phyloP scores from a whole-genome alignment of 257 asterid species.

The Coffea canephora region DNA sequence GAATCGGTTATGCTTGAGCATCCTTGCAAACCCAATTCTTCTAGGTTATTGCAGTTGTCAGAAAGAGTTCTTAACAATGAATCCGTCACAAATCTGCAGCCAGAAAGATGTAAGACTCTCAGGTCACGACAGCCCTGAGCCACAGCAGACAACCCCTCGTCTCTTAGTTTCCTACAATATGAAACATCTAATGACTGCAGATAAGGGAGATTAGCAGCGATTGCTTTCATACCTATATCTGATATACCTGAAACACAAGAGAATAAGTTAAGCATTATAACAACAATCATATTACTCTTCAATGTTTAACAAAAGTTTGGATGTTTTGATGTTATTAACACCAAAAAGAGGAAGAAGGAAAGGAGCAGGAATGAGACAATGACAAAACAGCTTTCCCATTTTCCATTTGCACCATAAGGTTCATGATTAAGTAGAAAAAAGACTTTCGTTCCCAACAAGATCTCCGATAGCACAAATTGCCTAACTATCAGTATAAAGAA shows the following conservation, averaged over 20 bases:
- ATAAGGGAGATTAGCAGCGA: constrained; percentile 61
- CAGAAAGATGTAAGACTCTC: constrained; percentile 58
- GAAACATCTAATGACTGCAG: constrained; percentile 79
- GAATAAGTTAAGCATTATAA: not conserved
- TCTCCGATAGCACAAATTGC: not conserved
- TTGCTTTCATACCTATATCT: constrained; percentile 64
- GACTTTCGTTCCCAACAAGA: not conserved
- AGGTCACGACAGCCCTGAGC: constrained; percentile 67
- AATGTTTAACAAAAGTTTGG: not conserved
- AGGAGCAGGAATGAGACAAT: not conserved
- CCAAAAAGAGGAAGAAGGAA: not conserved
- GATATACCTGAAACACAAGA: constrained; percentile 64
- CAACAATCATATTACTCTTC: not conserved
- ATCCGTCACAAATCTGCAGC: constrained; percentile 79
- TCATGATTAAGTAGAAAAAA: not conserved
- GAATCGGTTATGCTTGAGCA: constrained; percentile 70
- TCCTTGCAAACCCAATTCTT: constrained; percentile 72
- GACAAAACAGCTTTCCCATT: not conserved
- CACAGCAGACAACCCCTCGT: constrained; percentile 73
- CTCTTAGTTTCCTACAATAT: constrained; percentile 82
- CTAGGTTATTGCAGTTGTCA: constrained; percentile 57
- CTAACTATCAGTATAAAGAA: not conserved
- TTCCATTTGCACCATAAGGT: not conserved
- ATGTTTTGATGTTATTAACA: not conserved
- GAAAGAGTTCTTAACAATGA: constrained; percentile 61